A percentile compares a stretch with the other conserved stretches of the same genome.
phyloP scores from a whole-genome alignment of 2,329 filamentous ascomycete genomes.

The Trichoderma pleuroti region DNA sequence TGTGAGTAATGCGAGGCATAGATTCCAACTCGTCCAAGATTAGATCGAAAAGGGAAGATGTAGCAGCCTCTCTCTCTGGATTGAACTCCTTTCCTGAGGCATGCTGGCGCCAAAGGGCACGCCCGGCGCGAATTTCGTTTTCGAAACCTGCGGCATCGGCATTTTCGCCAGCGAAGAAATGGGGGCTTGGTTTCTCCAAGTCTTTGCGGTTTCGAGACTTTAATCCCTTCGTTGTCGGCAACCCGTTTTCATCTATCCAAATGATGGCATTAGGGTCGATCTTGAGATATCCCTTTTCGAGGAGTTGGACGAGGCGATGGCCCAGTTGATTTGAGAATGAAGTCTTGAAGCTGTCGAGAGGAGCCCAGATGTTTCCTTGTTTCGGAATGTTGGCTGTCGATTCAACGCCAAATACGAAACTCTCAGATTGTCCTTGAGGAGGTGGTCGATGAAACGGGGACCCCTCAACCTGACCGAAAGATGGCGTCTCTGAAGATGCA shows the following conservation, averaged over 20 bases:
- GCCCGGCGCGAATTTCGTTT: accelerated
- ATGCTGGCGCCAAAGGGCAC: not conserved
- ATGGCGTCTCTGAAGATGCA: not conserved
- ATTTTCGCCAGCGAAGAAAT: not conserved
- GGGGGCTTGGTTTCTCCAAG: not conserved
- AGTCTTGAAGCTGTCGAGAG: not conserved
- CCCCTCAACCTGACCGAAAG: not conserved
- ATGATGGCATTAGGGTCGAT: not conserved
- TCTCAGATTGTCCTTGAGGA: not conserved
- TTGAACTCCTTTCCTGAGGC: not conserved
- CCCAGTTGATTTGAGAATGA: not conserved
- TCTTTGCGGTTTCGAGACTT: accelerated
- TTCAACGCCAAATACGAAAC: not conserved
- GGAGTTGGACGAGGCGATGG: not conserved
- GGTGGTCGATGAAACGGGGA: not conserved
- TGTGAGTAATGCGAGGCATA: not conserved
- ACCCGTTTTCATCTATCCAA: not conserved
- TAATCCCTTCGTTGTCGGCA: not conserved
- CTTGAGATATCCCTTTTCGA: not conserved
- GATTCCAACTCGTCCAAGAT: accelerated
- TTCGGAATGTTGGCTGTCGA: not conserved
- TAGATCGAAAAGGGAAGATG: not conserved
- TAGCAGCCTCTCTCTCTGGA: not conserved
- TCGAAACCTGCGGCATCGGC: not conserved
- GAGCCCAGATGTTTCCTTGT: not conserved